Conservation (phyloP, 768 basidiomycete genomes). For the Tricholoma sp. region DNA sequence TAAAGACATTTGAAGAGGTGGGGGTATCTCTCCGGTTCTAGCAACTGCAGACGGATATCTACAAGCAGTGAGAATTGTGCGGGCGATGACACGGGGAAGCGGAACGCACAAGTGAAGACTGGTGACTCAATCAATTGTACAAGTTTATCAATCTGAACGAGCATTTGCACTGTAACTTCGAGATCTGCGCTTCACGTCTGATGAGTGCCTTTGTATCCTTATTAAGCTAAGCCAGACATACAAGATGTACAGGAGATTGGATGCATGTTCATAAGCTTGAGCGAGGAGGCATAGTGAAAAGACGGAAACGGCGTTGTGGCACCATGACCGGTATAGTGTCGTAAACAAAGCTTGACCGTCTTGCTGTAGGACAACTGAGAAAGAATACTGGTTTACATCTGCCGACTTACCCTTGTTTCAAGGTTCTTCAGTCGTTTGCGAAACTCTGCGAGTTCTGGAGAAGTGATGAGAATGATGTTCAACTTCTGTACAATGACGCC, state of each 20-base stretch:
- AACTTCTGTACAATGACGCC: constrained; percentile 97
- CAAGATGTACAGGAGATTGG: constrained; percentile 95
- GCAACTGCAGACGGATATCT: constrained; percentile 87
- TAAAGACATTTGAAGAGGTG: constrained; percentile 97
- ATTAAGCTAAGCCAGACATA: constrained; percentile 25
- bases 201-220: background rate
- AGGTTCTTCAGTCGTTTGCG: constrained; percentile 87
- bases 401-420: constrained; percentile 72
- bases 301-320: constrained; percentile 95
- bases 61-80: constrained; percentile 1
- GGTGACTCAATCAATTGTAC: constrained; percentile 98
- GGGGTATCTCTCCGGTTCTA: constrained; percentile 96
- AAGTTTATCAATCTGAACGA: constrained; percentile 96
- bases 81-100: background rate
- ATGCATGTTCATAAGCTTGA: constrained; percentile 98
- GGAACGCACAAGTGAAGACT: constrained; percentile 85
- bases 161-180: constrained; percentile 90
- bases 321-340: constrained; percentile 95
- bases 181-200: constrained; percentile 71
- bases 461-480: constrained; percentile 94
- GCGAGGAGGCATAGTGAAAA: constrained; percentile 95
- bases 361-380: constrained; percentile 44
- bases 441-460: constrained; percentile 93
- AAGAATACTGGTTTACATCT: background rate
- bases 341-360: constrained; percentile 96